phyloP scores from a whole-genome alignment of 1,284 basidiomycete species.

The Butyriboletus appendiculatus region DNA sequence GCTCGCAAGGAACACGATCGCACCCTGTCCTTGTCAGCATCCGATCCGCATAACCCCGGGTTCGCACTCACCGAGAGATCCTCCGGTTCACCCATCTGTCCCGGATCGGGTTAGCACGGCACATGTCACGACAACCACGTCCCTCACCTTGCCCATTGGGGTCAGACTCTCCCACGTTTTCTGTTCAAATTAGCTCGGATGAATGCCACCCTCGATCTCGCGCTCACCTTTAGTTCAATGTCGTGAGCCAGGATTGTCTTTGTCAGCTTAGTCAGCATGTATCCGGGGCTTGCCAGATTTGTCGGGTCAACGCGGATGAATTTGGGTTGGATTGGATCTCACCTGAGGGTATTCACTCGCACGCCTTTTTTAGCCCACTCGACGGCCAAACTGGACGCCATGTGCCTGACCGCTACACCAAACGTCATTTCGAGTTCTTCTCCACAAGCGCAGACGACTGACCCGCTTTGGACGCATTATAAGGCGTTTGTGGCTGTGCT shows the following conservation, averaged over 20 bases:
- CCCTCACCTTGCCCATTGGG: conserved; percentile 79
- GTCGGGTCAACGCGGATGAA: background rate
- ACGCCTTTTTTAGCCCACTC: conserved; percentile 89
- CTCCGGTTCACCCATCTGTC: conserved; percentile 75
- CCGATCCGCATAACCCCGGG: background rate
- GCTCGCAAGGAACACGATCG: conserved; percentile 82
- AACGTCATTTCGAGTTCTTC: conserved; percentile 5
- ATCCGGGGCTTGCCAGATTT: conserved; percentile 64
- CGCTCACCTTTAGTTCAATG: conserved; percentile 64
- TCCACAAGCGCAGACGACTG: conserved; percentile 16
- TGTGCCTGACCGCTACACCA: conserved; percentile 76
- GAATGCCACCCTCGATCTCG: background rate
- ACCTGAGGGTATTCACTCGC: conserved; percentile 81
- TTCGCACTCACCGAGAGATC: conserved; percentile 60
- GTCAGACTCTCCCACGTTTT: conserved; percentile 90
- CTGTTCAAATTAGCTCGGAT: conserved; percentile 38
- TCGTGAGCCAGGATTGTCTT: conserved; percentile 75
- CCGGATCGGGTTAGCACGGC: conserved; percentile 7
- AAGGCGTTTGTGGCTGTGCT: conserved; percentile 85
- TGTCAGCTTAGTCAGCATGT: conserved; percentile 89
- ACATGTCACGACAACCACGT: background rate
- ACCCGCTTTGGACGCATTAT: conserved; percentile 94
- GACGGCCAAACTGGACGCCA: conserved; percentile 84
- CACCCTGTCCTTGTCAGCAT: conserved; percentile 51
- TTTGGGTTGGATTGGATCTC: conserved; percentile 5